Base-by-base conservation (phyloP, 2,329 filamentous ascomycete species). In the Phaeosphaeria sp. region DNA sequence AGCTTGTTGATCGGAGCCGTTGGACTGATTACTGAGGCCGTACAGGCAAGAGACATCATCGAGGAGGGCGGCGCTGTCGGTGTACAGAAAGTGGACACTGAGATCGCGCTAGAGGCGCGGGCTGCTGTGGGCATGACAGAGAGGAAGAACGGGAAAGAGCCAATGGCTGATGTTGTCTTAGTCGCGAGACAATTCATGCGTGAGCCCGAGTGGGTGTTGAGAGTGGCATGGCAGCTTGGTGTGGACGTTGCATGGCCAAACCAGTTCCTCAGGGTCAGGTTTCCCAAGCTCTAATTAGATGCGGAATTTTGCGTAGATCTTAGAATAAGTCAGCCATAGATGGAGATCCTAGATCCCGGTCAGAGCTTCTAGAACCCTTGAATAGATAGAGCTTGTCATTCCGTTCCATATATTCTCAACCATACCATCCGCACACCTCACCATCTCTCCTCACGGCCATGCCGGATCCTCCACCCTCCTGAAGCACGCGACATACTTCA, bases 401-500 rank as follows among this genome's bases (percentile, higher is more conserved):
- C 25, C 25, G 25, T 5, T 27, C 25, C 25, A 27, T 27, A 27
- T 9, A 5, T 27, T 27, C 25, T 27, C 25, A 27, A 27, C 5
- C 25, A 27, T 27, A 4, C 9, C 25, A 27, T 27, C 25, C 25
- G 9, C 25, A 9, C 25, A 27, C 9, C 9, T 27, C 25, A 27
- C 9, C 25, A 4, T 27, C 25, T 4, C 3, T 11, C 5, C 6
- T 95, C 73, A 94, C 93, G 81, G 87, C 92, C 92, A 96, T 18
- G 86, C 83, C 7, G 92, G 93, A 80, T 97, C 90, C 72, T 90
- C 88, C 61, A 89, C 79, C 62, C 95, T 87, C 72, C 90, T 85
- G 76, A 95, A 99, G 50, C 96, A 86, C 42, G 93, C 94, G 48
- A 98, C 90, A 79, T 90, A 96, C 79, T 98, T 99, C 73, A 88